A percentile compares a stretch with the other conserved stretches of the same genome.
phyloP scores from a whole-genome alignment of 2,329 filamentous ascomycete genomes.

The Nemania sp. region DNA sequence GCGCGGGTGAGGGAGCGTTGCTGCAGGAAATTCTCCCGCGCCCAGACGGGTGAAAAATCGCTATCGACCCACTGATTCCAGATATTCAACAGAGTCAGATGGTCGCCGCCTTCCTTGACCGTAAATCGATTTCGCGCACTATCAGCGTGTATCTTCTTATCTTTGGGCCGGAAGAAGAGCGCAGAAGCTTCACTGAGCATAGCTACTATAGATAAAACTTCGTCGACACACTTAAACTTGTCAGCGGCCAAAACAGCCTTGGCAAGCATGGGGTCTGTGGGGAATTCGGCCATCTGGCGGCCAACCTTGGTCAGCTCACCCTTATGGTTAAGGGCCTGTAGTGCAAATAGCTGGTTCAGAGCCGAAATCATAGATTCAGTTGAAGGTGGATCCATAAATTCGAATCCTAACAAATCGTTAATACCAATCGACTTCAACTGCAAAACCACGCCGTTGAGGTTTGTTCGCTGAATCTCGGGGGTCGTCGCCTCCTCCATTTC shows the following conservation, averaged over 20 bases:
- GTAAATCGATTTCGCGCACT: conserved; percentile 88
- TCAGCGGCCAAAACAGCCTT: conserved; percentile 88
- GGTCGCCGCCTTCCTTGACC: conserved; percentile 87
- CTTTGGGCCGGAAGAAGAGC: conserved; percentile 92
- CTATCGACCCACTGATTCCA: conserved; percentile 95
- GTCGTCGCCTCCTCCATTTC: conserved; percentile 92
- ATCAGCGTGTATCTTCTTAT: conserved; percentile 96
- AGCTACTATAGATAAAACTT: conserved; percentile 89
- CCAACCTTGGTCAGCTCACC: conserved; percentile 90
- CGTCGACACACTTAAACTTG: conserved; percentile 89
- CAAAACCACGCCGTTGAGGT: conserved; percentile 81
- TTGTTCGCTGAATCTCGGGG: conserved; percentile 90
- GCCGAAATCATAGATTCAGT: conserved; percentile 88
- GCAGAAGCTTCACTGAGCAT: conserved; percentile 90
- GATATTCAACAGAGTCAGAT: conserved; percentile 85
- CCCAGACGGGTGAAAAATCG: conserved; percentile 86
- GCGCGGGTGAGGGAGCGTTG: conserved; percentile 87
- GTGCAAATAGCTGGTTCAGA: conserved; percentile 86
- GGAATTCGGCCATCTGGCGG: conserved; percentile 93
- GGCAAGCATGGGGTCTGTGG: conserved; percentile 87
- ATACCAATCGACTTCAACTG: conserved; percentile 89
- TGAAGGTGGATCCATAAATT: conserved; percentile 93
- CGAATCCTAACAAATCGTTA: conserved; percentile 89
- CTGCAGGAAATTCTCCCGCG: conserved; percentile 91
- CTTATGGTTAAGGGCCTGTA: conserved; percentile 85